Evolutionary conservation across 2,329 filamentous ascomycete genomes (phyloP), one percentile per base, ranked within the genome.

Genomic region (Ramularia endophylla): DNA sequence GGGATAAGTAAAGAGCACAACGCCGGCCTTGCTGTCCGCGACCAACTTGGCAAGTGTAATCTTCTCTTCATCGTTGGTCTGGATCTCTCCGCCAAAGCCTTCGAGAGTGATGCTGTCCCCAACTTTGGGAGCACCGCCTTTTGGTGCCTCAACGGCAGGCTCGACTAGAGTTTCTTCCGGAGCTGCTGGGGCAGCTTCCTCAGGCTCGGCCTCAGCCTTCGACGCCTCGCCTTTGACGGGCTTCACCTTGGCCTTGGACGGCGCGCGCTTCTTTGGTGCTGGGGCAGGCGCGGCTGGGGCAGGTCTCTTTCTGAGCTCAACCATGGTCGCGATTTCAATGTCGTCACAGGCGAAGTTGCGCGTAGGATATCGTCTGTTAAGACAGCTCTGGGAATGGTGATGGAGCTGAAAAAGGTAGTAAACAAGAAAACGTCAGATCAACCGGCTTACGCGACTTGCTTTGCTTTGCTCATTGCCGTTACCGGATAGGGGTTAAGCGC

Each of bases 1-100:
- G 44, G 92, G 92, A 62, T 97, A 97, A 22, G 89, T 95, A 65
- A 98, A 95, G 20, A 97, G 70, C 25, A 95, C 87, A 31, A 97
- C 84, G 18, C 90, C 92, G 27, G 77, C 74, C 68, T 86, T 81
- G 75, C 88, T 94, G 60, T 84, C 77, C 38, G 87, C 83, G 36
- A 95, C 76, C 17, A 98, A 79, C 55, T 80, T 73, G 68, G 87
- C 83, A 44, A 98, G 71, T 1, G 80, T 87, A 5, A 84, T 88
- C 68, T 83, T 85, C 40, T 74, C 70, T 56, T 88, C 88, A 50
- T 94, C 87, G 52, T 97, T 81, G 48, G 83, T 92, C 71, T 92
- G 80, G 50, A 98, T 69, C 60, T 92, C 81, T 41, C 75, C 77
- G 42, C 77, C 77, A 53, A 81, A 81, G 20, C 60, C 63, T 11